Percentiles rank a stretch among this genome's conserved stretches.
phyloP scores from a whole-genome alignment of 768 basidiomycete species.

The Xerocomus spinulosus region DNA sequence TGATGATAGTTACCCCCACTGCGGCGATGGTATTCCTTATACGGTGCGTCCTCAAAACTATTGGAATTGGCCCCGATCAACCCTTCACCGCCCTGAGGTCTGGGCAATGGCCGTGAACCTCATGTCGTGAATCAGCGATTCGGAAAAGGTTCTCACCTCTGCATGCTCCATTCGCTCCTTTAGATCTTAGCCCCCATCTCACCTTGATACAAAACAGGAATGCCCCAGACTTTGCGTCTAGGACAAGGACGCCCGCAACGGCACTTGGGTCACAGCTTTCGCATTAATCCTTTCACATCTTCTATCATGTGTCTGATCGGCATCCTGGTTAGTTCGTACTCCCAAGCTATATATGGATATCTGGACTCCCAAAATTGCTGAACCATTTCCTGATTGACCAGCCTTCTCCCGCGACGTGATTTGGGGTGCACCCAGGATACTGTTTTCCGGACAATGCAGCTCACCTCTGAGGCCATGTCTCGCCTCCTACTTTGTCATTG shows the following conservation, averaged over 20 bases:
- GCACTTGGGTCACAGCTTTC: slow-evolving; percentile 60
- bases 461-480: slow-evolving; percentile 57
- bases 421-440: slow-evolving; percentile 41
- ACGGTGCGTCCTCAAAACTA: slow-evolving; percentile 74
- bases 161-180: slow-evolving; percentile 18
- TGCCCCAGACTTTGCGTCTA: slow-evolving; percentile 74
- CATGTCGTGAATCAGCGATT: slow-evolving; percentile 78
- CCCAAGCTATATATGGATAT: slow-evolving; percentile 70
- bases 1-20: slow-evolving; percentile 63
- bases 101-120: slow-evolving; percentile 73
- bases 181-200: slow-evolving; percentile 11
- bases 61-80: slow-evolving; percentile 70
- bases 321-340: slow-evolving; percentile 77
- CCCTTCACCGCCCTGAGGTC: slow-evolving; percentile 55
- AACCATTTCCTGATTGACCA: slow-evolving; percentile 61
- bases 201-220: slow-evolving; percentile 39
- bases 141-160: slow-evolving; percentile 68
- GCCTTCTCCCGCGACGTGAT: slow-evolving; percentile 61
- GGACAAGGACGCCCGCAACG: slow-evolving; percentile 50
- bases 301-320: slow-evolving; percentile 74
- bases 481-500: slow-evolving; percentile 78
- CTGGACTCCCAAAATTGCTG: slow-evolving; percentile 73
- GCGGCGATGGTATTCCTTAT: slow-evolving; percentile 71
- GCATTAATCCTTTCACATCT: slow-evolving; percentile 70
- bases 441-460: neutral